Evolutionary conservation across 129 eudicot species (phyloP).

Genomic region (Solidago caesia): DNA sequence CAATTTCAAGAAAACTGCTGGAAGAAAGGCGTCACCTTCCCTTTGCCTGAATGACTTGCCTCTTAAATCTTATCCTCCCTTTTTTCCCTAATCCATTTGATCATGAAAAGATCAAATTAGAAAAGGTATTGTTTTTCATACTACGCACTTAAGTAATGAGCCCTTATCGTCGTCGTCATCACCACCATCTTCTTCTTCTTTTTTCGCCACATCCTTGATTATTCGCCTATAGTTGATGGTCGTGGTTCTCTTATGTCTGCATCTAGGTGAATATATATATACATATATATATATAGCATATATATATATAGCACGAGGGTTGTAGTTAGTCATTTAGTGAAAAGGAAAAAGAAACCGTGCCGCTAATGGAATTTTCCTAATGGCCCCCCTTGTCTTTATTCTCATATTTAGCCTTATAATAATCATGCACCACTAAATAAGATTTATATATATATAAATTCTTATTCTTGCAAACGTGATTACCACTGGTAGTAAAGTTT

Average conservation of each 20-base stretch:
- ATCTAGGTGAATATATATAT: constrained; percentile 14
- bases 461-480: constrained; percentile 32
- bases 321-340: constrained; percentile 23
- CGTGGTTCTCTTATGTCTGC: constrained; percentile 12
- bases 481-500: constrained; percentile 30
- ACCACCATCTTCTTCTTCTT: constrained; percentile 35
- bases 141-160: neutral
- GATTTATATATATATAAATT: neutral
- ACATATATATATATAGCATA: too few species aligned
- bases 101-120: constrained; percentile 21
- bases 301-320: constrained; percentile 10
- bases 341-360: constrained; percentile 21
- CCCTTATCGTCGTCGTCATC: neutral
- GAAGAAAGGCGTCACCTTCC: constrained; percentile 99
- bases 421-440: constrained; percentile 35
- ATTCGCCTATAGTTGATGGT: constrained; percentile 11
- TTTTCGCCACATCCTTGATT: constrained; percentile 41
- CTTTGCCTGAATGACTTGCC: constrained; percentile 96
- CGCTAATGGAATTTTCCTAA: constrained; percentile 44
- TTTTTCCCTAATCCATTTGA: constrained; percentile 29
- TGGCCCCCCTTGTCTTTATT: constrained; percentile 55
- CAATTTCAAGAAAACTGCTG: constrained; percentile 39
- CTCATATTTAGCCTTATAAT: constrained; percentile 37
- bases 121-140: constrained; percentile 13
- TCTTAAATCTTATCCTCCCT: constrained; percentile 26